Evolutionary conservation across 2,329 filamentous ascomycete species (phyloP).

Genomic region (Hypocreales sp.): DNA sequence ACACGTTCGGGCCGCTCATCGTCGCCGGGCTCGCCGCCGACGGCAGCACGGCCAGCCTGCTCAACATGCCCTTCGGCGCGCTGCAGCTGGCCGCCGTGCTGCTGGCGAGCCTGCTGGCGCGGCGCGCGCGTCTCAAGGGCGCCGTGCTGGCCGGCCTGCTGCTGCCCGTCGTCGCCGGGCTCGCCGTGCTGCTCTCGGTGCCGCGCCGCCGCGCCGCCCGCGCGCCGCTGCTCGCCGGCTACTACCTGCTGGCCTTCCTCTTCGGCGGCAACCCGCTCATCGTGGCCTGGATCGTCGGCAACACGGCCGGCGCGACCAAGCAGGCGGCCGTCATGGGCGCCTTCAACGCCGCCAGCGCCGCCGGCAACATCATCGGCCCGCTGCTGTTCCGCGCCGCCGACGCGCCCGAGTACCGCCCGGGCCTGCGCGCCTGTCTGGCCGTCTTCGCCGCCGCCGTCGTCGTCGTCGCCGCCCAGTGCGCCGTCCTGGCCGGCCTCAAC

Average conservation of each 20-base stretch:
- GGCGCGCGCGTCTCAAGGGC: constrained; percentile 40
- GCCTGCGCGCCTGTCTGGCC: constrained; percentile 37
- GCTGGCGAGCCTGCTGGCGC: constrained; percentile 39
- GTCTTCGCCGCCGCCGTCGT: constrained; percentile 38
- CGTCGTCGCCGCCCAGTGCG: constrained; percentile 36
- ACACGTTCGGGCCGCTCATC: constrained; percentile 50
- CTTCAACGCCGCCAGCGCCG: constrained; percentile 45
- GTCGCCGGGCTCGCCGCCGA: constrained; percentile 44
- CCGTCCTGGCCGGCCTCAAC: constrained; percentile 39
- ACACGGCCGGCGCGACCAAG: constrained; percentile 53
- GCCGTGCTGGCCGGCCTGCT: constrained; percentile 35
- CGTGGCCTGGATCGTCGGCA: constrained; percentile 53
- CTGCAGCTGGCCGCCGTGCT: constrained; percentile 46
- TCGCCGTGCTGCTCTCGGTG: constrained; percentile 38
- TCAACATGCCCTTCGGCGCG: constrained; percentile 53
- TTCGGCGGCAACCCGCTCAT: constrained; percentile 52
- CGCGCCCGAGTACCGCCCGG: constrained; percentile 41
- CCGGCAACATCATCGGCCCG: constrained; percentile 53
- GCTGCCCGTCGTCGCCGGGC: constrained; percentile 43
- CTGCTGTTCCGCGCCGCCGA: constrained; percentile 43
- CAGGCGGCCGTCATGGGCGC: constrained; percentile 48
- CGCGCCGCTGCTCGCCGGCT: constrained; percentile 35
- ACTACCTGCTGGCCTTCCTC: constrained; percentile 51
- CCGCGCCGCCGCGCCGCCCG: constrained; percentile 23
- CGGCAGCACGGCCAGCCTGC: constrained; percentile 38